Evolutionary conservation across 208 protist genomes (phyloP).

Genomic region (Novymonas esmeraldas): DNA sequence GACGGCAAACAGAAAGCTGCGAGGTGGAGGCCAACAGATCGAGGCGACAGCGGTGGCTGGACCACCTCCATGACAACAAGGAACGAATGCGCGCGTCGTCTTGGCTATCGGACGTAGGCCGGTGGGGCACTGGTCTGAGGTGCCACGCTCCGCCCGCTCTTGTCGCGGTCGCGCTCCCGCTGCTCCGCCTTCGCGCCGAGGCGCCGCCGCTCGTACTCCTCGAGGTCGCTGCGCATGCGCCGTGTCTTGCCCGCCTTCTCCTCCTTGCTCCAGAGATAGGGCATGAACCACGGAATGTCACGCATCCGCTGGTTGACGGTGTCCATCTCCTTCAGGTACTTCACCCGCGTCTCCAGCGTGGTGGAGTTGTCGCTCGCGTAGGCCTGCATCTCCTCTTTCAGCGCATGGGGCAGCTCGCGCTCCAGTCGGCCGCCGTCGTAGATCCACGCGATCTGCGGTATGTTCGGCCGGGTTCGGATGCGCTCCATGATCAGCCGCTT

Average conservation of each 20-base stretch:
- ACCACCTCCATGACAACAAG: neutral
- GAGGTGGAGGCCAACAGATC: too few species aligned
- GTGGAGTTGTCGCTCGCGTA: constrained; percentile 67
- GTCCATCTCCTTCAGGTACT: constrained; percentile 91
- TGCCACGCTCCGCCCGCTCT: constrained; percentile 47
- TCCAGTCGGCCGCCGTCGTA: constrained; percentile 83
- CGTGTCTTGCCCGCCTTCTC: constrained; percentile 74
- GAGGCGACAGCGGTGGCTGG: too few species aligned
- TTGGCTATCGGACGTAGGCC: constrained; percentile 67
- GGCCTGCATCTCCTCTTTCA: constrained; percentile 73
- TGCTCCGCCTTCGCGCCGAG: constrained; percentile 34
- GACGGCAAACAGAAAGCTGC: too few species aligned
- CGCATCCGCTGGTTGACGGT: constrained; percentile 92
- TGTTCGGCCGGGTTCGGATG: constrained; percentile 82
- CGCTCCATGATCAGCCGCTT: constrained; percentile 78
- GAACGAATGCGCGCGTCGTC: neutral
- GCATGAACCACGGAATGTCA: constrained; percentile 93
- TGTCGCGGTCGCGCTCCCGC: constrained; percentile 21
- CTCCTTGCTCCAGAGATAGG: constrained; percentile 93
- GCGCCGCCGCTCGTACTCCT: constrained; percentile 67
- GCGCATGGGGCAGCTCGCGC: constrained; percentile 74
- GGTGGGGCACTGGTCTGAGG: constrained; percentile 76
- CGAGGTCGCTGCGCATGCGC: constrained; percentile 74
- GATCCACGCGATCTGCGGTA: constrained; percentile 87
- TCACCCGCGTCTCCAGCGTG: constrained; percentile 82